Conservation (phyloP, 805 yeast species). For the Metschnikowia aberdeeniae region DNA sequence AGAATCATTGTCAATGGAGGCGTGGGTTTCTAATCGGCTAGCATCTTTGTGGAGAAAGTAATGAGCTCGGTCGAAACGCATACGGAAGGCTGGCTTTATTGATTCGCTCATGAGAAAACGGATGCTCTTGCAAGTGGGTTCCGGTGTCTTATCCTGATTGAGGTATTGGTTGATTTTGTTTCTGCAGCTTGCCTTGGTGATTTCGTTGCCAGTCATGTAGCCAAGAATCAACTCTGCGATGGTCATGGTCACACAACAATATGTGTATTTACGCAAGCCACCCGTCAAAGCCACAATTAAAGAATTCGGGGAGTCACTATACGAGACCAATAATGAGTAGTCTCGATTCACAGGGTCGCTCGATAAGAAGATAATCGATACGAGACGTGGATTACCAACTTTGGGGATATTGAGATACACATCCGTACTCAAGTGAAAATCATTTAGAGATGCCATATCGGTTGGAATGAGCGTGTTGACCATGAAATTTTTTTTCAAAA, state of each 20-base stretch:
- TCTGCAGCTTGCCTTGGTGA: neutral
- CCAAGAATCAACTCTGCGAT: conserved; percentile 11
- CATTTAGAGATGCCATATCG: conserved; percentile 31
- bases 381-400: conserved; percentile 12
- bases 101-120: conserved; percentile 26
- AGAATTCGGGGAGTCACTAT: conserved; percentile 24
- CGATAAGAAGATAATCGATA: conserved; percentile 25
- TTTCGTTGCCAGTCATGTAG: conserved; percentile 2
- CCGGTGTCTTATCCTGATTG: conserved; percentile 15
- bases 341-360: conserved; percentile 15
- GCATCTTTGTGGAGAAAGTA: conserved; percentile 27
- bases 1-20: conserved; percentile 6
- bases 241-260: conserved; percentile 35
- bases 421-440: conserved; percentile 31
- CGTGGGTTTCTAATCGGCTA: conserved; percentile 9
- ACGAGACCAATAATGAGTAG: conserved; percentile 32
- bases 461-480: conserved; percentile 31
- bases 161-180: conserved; percentile 23
- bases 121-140: conserved; percentile 26
- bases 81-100: conserved; percentile 27
- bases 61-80: conserved; percentile 27
- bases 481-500: conserved; percentile 36
- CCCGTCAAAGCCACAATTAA: conserved; percentile 35
- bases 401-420: conserved; percentile 30
- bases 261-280: conserved; percentile 38